Conservation (phyloP, 2,329 filamentous ascomycete genomes). For the Hypomyces perniciosus region DNA sequence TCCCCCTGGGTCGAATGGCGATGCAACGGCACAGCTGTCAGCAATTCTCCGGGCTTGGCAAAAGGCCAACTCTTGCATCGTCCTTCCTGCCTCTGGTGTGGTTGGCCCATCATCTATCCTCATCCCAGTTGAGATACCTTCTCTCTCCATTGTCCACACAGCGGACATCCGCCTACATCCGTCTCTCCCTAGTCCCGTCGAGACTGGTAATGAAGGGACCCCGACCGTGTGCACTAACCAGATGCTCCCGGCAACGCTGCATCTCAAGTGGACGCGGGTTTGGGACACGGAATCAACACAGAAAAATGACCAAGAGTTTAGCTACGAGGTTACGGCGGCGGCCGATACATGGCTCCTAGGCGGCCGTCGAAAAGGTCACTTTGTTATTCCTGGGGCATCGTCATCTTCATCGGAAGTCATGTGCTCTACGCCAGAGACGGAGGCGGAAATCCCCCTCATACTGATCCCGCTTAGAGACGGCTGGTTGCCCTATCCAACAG, state of each 20-base stretch:
- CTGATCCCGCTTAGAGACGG: conserved; percentile 77
- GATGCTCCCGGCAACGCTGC: conserved; percentile 56
- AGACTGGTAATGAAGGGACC: conserved; percentile 28
- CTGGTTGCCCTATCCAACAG: conserved; percentile 65
- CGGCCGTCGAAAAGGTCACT: conserved; percentile 72
- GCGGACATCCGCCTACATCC: conserved; percentile 56
- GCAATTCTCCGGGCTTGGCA: conserved; percentile 30
- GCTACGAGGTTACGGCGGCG: conserved; percentile 72
- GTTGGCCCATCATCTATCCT: conserved; percentile 58
- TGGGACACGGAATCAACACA: conserved; percentile 48
- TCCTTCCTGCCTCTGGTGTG: conserved; percentile 18
- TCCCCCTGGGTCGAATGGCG: conserved; percentile 29
- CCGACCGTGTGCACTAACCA: conserved; percentile 55
- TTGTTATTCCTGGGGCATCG: conserved; percentile 47
- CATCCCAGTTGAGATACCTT: conserved; percentile 86
- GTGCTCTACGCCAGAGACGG: conserved; percentile 43
- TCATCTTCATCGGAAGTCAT: conserved; percentile 34
- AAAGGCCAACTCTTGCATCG: conserved; percentile 21
- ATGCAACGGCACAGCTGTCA: conserved; percentile 23
- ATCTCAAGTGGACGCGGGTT: conserved; percentile 55
- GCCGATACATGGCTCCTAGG: conserved; percentile 79
- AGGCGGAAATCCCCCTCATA: conserved; percentile 60
- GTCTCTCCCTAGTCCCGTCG: conserved; percentile 26
- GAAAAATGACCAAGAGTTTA: conserved; percentile 60
- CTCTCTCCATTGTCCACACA: conserved; percentile 75